Evolutionary conservation across 352 stramenopile species (phyloP), one percentile per base, ranked within the genome.

Genomic region (Peronospora belbahrii): DNA sequence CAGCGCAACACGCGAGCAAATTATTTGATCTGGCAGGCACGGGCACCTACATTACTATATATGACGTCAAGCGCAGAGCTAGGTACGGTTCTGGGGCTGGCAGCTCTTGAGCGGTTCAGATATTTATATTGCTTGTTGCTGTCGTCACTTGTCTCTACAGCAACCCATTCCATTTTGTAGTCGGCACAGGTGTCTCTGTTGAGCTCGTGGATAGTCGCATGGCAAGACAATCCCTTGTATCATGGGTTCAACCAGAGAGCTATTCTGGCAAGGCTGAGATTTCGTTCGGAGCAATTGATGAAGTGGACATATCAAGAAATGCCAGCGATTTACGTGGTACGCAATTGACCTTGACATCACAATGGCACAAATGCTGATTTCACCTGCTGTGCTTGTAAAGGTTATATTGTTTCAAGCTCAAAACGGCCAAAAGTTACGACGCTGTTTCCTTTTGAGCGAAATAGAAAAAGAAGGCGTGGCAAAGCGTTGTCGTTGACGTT

Each of bases 161-260:
- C 23, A 74, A 62, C 15, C 76, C 79, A 0, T 91, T 88, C 42
- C 76, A 91, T 43, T 71, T 86, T 22, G 49, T 82, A 20, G 56
- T 88, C n/a, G 72, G 67, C 5, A 85, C 79, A 5, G 65, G 64
- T 8, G 56, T 82, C 7, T 82, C 79, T 4, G 52, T 88, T 20
- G 76, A 91, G 42, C 37, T 91, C 11, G 27, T 91, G 0, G 79
- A 91, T 39, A 73, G 49, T 56, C 70, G 79, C 20, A 91, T 88
- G 68, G 47, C 64, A 11, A 65, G 42, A 8, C 69, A 83, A 28
- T 57, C 73, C 11, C 37, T 91, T 30, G 32, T 88, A 2, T 83
- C 78, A 4, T 90, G 79, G 79, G 24, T 48, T 9, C 74, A 83
- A 39, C 60, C 35, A 9, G 23, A 46, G 14, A 42, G 53, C 40